phyloP scores from a whole-genome alignment of 129 eudicot genomes.

The Deinandra increscens region DNA sequence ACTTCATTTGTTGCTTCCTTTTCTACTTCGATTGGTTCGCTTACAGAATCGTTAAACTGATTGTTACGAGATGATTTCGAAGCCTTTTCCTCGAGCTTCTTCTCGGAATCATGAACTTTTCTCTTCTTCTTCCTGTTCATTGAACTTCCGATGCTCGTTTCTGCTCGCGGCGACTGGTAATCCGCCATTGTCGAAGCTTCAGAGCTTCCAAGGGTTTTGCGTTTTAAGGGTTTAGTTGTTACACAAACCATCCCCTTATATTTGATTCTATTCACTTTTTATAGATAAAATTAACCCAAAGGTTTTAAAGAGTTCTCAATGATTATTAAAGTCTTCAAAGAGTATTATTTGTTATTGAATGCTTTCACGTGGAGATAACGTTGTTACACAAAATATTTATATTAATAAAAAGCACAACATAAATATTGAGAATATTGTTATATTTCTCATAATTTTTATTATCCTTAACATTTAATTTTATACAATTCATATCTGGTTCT shows the following conservation, averaged over 20 bases:
- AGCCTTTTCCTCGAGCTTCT: conserved; percentile 19
- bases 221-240: conserved; percentile 21
- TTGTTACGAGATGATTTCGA: conserved; percentile 45
- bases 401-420: too few species aligned
- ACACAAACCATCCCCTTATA: conserved; percentile 1
- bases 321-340: too few species aligned
- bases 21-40: conserved; percentile 8
- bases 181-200: conserved; percentile 36
- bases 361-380: too few species aligned
- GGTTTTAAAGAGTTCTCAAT: neutral
- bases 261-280: neutral
- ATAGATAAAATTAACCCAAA: too few species aligned
- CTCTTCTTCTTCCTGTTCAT: conserved; percentile 44
- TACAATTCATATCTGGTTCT: too few species aligned
- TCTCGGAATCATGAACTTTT: conserved; percentile 25
- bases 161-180: conserved; percentile 34
- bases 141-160: conserved; percentile 18
- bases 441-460: too few species aligned
- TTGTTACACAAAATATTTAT: too few species aligned
- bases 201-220: conserved; percentile 27
- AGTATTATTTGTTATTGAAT: too few species aligned
- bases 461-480: too few species aligned
- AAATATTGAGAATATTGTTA: too few species aligned
- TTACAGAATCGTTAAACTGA: neutral
- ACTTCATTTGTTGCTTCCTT: conserved; percentile 21